Conservation (phyloP, 1,284 basidiomycete species). For the Malassezia arunalokei region DNA sequence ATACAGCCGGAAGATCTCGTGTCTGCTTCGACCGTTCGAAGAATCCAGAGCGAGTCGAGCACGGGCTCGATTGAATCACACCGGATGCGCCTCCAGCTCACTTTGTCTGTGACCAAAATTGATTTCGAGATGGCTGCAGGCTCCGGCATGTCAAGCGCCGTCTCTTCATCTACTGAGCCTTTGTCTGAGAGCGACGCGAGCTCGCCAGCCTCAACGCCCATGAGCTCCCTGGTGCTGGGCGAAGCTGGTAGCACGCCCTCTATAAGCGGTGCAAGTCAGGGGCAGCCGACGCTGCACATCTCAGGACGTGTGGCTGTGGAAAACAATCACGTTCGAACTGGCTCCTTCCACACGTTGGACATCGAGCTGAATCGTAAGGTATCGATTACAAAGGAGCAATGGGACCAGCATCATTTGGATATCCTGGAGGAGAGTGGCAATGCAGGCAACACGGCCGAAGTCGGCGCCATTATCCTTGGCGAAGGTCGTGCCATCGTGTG, state of each 20-base stretch:
- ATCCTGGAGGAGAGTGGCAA: slow-evolving; percentile 75
- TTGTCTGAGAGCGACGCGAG: slow-evolving; percentile 7
- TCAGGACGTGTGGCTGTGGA: slow-evolving; percentile 78
- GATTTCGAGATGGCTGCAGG: slow-evolving; percentile 38
- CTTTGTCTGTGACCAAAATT: slow-evolving; percentile 61
- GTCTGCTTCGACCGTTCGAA: slow-evolving; percentile 74
- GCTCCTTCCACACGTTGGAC: slow-evolving; percentile 89
- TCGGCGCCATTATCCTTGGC: slow-evolving; percentile 88
- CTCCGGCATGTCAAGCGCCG: slow-evolving; percentile 1
- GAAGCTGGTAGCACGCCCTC: slow-evolving; percentile 16
- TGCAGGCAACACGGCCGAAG: slow-evolving; percentile 86
- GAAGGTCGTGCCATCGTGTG: slow-evolving; percentile 90
- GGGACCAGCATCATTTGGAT: slow-evolving; percentile 78
- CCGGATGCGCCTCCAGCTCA: slow-evolving; percentile 72
- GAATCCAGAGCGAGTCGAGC: slow-evolving; percentile 59
- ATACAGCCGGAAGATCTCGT: slow-evolving; percentile 69
- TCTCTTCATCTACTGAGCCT: neutral
- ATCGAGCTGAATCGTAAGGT: slow-evolving; percentile 84
- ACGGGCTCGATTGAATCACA: slow-evolving; percentile 90
- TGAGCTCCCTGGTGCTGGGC: slow-evolving; percentile 23
- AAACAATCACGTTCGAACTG: slow-evolving; percentile 81
- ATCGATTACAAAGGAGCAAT: slow-evolving; percentile 73
- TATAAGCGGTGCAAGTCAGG: slow-evolving; percentile 20
- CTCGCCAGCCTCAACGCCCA: slow-evolving; percentile 20
- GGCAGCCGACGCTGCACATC: slow-evolving; percentile 60